These are phyloP conservation scores for Alisma plantagoaquatica DNA, from an alignment of 106 monocot genomes.

Conservation along the genomic window DNA sequence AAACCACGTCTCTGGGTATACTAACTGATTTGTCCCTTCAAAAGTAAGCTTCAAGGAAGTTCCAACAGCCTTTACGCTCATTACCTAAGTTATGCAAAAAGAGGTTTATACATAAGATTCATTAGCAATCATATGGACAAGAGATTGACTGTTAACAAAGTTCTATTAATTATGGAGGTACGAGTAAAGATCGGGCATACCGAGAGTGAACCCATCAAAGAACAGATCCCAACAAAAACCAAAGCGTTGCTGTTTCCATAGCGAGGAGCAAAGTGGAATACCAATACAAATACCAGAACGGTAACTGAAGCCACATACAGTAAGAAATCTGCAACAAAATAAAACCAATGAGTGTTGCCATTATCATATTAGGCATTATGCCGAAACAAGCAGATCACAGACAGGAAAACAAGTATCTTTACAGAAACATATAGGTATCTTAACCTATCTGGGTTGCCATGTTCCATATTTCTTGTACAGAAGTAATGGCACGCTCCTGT, in stretches of 20 bases:
- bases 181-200: constrained; percentile 15
- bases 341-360: background rate
- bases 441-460: constrained; percentile 72
- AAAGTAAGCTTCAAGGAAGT: constrained; percentile 58
- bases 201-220: constrained; percentile 77
- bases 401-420: background rate
- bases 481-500: constrained; percentile 59
- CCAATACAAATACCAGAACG: constrained; percentile 46
- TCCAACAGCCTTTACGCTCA: constrained; percentile 69
- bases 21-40: constrained; percentile 55
- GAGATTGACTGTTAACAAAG: background rate
- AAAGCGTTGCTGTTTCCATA: constrained; percentile 59
- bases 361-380: background rate
- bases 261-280: constrained; percentile 52
- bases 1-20: constrained; percentile 60
- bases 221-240: constrained; percentile 58
- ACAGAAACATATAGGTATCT: background rate
- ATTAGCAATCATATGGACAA: background rate
- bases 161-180: background rate
- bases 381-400: background rate
- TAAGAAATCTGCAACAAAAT: constrained; percentile 49
- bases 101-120: background rate
- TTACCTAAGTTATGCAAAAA: constrained; percentile 51
- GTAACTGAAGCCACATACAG: constrained; percentile 62
- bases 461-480: constrained; percentile 70